Base-by-base conservation (phyloP, 306 rosid genomes). In the Cucumis melo region DNA sequence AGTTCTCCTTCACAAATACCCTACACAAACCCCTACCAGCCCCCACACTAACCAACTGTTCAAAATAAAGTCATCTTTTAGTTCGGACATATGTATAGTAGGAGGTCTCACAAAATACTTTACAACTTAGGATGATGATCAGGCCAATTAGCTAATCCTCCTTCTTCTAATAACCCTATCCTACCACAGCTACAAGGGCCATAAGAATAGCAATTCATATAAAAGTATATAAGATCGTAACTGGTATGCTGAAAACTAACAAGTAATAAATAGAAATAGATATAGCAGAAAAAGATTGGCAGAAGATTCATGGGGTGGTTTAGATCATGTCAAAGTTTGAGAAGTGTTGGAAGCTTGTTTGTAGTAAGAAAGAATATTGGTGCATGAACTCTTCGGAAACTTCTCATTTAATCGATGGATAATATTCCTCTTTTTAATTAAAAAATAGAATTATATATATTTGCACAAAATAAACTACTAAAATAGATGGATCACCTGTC, bases 401-500 rank as follows among this genome's bases (percentile, higher is more conserved):
- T 58, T 8, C 7, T 8, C 7, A 57, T 32, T 32, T 32, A 32
- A 32, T 32, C 34, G 3, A 32, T 32, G 5, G 36, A 2, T 2
- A 32, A 32, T 32, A 32, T 32, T 32, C 36, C 36, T 32, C 3
- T 32, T 3, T 32, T 32, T 32, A 32, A 32, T 32, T 32, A 58
- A 21, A 15, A 21, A 21, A 21, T 58, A 36, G 23, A 65, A 34
- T 14, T 32, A 29, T 32, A 29, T 10, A 39, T 1, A 36, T 19
- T 36, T 16, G 51, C 53, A 68, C n/a, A 68, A 71, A 71, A 71
- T 44, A 71, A 71, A 9, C 41, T 44, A 13, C 12, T 24, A 71
- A 48, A 23, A 23, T 61, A 34, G 8, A 57, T 44, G 74, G 58
- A 74, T 80, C 83, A 91, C 98, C 96, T 94, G 98, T 78, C 98